These are phyloP conservation scores for Bacidia gigantensis DNA, from an alignment of 495 filamentous ascomycete species.

Conservation along the genomic window DNA sequence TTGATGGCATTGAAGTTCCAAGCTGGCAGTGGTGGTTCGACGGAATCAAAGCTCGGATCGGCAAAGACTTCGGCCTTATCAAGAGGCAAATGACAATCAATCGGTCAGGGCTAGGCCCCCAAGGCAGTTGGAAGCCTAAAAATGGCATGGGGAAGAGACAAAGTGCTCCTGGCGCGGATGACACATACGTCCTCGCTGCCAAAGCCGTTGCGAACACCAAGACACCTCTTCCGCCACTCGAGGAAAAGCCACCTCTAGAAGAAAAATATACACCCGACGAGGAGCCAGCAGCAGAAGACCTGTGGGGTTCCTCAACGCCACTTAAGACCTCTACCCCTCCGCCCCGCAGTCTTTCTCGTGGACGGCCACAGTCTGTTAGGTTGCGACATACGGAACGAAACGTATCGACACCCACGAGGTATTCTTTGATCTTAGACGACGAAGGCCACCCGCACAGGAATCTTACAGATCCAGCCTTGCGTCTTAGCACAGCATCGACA, in stretches of 20 bases:
- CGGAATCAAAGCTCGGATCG: constrained; percentile 4
- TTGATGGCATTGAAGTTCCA: constrained; percentile 10
- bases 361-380: constrained; percentile 1
- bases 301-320: constrained; percentile 5
- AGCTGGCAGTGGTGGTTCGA: constrained; percentile 9
- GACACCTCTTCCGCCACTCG: neutral
- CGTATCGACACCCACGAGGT: constrained; percentile 3
- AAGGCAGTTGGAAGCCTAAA: constrained; percentile 5
- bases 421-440: constrained; percentile 1
- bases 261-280: neutral
- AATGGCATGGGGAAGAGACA: neutral
- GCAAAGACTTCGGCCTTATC: constrained; percentile 2
- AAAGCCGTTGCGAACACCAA: neutral
- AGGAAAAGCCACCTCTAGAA: neutral
- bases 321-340: neutral
- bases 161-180: constrained; percentile 5
- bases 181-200: neutral
- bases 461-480: neutral
- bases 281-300: neutral
- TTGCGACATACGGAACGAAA: neutral
- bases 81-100: neutral
- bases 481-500: constrained; percentile 5
- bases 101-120: neutral
- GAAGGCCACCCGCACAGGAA: constrained; percentile 1
- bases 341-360: constrained; percentile 5